Conservation (phyloP, 2,329 filamentous ascomycete species). For the Epichloe gansuensis region DNA sequence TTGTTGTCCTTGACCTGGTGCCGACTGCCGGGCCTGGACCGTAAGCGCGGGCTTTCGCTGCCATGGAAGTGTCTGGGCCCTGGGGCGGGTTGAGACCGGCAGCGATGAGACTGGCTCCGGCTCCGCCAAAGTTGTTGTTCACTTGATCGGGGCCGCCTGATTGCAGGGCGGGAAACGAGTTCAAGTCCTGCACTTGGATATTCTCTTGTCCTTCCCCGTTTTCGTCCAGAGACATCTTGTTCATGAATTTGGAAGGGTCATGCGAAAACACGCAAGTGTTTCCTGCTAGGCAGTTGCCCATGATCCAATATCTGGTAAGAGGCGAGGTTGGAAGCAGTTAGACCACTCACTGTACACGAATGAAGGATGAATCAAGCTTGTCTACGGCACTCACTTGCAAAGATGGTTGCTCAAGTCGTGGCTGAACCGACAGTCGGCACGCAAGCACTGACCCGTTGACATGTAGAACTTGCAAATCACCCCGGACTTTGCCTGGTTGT, state of each 20-base stretch:
- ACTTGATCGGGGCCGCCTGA: conserved; percentile 47
- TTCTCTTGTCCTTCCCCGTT: conserved; percentile 48
- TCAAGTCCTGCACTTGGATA: conserved; percentile 73
- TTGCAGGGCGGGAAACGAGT: conserved; percentile 69
- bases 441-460: conserved; percentile 86
- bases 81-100: conserved; percentile 53
- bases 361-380: neutral
- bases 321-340: neutral
- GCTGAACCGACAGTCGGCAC: conserved; percentile 92
- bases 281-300: conserved; percentile 88
- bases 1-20: conserved; percentile 50
- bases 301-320: conserved; percentile 70
- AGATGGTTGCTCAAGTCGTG: conserved; percentile 92
- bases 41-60: conserved; percentile 53
- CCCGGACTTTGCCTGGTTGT: conserved; percentile 64
- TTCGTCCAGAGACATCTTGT: conserved; percentile 64
- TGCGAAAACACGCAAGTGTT: conserved; percentile 95
- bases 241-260: conserved; percentile 78
- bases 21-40: conserved; percentile 76
- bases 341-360: neutral
- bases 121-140: conserved; percentile 35
- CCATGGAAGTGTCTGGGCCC: conserved; percentile 51
- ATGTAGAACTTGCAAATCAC: conserved; percentile 97
- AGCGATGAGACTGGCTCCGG: conserved; percentile 37
- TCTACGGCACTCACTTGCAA: conserved; percentile 71